Conservation (phyloP, 2,329 filamentous ascomycete species). For the Epichloe amarillans region DNA sequence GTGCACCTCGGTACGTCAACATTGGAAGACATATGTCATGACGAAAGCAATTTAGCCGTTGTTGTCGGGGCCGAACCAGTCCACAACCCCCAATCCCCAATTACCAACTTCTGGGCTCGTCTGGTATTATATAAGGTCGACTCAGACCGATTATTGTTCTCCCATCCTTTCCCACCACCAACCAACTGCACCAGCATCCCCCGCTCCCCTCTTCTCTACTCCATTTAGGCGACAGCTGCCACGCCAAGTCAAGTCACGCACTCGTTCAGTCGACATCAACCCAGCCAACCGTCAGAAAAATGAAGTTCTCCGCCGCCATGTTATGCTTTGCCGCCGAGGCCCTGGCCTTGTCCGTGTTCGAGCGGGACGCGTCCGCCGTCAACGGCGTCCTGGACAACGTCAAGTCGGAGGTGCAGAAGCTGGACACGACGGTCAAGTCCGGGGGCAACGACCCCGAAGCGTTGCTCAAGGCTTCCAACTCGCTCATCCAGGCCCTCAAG, state of each 20-base stretch:
- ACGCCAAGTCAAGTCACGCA: neutral
- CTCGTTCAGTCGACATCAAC: neutral
- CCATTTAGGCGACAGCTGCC: neutral
- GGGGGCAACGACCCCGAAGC: conserved; percentile 10
- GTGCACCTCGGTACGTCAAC: too few species aligned
- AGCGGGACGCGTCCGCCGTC: conserved; percentile 7
- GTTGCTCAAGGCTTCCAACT: conserved; percentile 9
- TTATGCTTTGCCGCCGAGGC: neutral
- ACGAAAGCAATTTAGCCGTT: too few species aligned
- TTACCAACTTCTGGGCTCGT: too few species aligned
- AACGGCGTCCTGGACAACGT: conserved; percentile 5
- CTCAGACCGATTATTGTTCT: neutral
- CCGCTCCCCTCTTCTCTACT: neutral
- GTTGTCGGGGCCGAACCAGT: too few species aligned
- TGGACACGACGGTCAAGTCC: conserved; percentile 11
- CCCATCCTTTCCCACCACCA: too few species aligned
- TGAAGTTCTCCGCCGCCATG: neutral
- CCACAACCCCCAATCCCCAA: too few species aligned
- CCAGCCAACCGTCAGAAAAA: neutral
- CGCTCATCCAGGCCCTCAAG: conserved; percentile 9
- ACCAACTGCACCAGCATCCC: too few species aligned
- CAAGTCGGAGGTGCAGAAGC: conserved; percentile 6
- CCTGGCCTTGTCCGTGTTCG: neutral
- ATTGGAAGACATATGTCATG: too few species aligned
- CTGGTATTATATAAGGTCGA: neutral